These are phyloP conservation scores for Arthrobotrys iridis DNA, from an alignment of 2,329 filamentous ascomycete species.

Conservation along the genomic window DNA sequence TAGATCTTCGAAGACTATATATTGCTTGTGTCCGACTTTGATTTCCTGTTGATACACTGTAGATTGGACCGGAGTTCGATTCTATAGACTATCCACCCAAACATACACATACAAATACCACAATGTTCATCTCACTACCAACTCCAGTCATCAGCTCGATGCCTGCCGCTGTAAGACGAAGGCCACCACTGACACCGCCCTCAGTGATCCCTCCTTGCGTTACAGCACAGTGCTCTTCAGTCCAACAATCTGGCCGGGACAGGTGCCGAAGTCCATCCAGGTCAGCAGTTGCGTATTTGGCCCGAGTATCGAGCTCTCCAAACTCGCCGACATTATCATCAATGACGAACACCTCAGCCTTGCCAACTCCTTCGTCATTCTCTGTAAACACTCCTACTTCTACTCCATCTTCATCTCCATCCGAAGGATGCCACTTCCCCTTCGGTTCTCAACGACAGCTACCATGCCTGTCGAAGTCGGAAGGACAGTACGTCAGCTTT, in stretches of 20 bases:
- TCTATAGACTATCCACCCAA: neutral
- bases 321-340: constrained; percentile 51
- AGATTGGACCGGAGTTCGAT: constrained; percentile 9
- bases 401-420: constrained; percentile 61
- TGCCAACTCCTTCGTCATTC: constrained; percentile 52
- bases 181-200: constrained; percentile 64
- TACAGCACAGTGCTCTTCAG: constrained; percentile 61
- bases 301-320: constrained; percentile 61
- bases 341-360: constrained; percentile 52
- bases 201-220: constrained; percentile 64
- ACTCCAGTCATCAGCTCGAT: constrained; percentile 52
- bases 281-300: constrained; percentile 63
- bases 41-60: constrained; percentile 16
- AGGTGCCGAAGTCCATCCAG: constrained; percentile 61
- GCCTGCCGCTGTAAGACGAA: constrained; percentile 57
- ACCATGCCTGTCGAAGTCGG: constrained; percentile 53
- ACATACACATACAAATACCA: constrained; percentile 26
- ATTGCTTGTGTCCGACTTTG: constrained; percentile 20
- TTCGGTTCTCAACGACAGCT: constrained; percentile 55
- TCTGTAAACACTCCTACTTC: constrained; percentile 59
- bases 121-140: constrained; percentile 58
- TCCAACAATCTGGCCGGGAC: constrained; percentile 62
- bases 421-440: constrained; percentile 60
- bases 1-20: constrained; percentile 6
- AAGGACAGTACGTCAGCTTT: constrained; percentile 75